Evolutionary conservation across 1,284 basidiomycete genomes (phyloP).

Genomic region (Sporisorium sorghi): DNA sequence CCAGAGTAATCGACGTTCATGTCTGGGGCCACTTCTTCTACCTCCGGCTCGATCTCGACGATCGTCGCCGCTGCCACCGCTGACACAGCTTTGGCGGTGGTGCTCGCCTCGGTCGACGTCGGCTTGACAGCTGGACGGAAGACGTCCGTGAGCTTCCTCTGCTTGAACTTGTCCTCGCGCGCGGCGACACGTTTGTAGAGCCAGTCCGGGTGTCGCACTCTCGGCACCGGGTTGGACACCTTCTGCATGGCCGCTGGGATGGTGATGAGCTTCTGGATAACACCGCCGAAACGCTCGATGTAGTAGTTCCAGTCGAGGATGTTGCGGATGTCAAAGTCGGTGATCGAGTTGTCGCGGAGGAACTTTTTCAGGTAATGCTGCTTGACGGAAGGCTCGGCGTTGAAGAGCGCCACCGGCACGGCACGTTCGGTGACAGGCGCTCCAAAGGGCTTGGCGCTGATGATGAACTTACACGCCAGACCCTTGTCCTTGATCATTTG

Average conservation of each 20-base stretch:
- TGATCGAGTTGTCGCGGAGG: constrained; percentile 90
- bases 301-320: constrained; percentile 99
- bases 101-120: constrained; percentile 16
- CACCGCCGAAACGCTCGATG: constrained; percentile 95
- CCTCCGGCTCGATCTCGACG: constrained; percentile 38
- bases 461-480: constrained; percentile 98
- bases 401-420: constrained; percentile 98
- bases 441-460: constrained; percentile 91
- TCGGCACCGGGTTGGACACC: constrained; percentile 93
- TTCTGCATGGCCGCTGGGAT: constrained; percentile 99
- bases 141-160: constrained; percentile 96
- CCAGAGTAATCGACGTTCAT: constrained; percentile 76
- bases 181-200: constrained; percentile 88
- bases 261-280: constrained; percentile 98
- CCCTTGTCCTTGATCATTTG: constrained; percentile 99
- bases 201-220: constrained; percentile 98
- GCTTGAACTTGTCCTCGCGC: constrained; percentile 94
- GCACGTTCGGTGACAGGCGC: constrained; percentile 97
- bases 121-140: constrained; percentile 74
- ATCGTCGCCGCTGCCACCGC: constrained; percentile 19
- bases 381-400: constrained; percentile 90
- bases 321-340: constrained; percentile 89
- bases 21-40: constrained; percentile 58
- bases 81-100: constrained; percentile 14
- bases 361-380: constrained; percentile 92